Evolutionary conservation across 345 rosid genomes (phyloP), one percentile per base, ranked within the genome.

Genomic region (Syzygium aromaticum): DNA sequence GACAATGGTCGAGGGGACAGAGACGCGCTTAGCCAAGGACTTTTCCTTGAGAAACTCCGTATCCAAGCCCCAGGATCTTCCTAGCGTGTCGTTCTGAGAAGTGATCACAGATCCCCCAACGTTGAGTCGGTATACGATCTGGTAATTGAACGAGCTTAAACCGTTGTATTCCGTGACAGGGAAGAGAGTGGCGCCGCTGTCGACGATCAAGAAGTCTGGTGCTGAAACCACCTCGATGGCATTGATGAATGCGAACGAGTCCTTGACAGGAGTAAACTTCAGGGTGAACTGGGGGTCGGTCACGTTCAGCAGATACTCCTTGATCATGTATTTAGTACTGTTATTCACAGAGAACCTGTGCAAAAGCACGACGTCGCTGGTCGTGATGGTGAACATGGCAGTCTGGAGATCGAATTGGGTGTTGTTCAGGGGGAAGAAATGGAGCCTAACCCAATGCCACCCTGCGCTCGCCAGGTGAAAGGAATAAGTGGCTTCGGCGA

Each of bases 181-280:
- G 54, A 63, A 86, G 46, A 86, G 54, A 6, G 51, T 0, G 19
- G 67, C 82, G 53, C 43, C 87, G 23, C 52, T 27, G 86, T 80
- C 86, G 28, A 30, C 10, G 25, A 88, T 85, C 86, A 86, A 3
- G 67, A 8, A 51, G 53, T 86, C 89, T 10, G 87, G 89, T 46
- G 89, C 89, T 0, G 87, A 88, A 28, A 88, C 86, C 63, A 88
- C 89, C 88, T 88, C 89, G 56, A 88, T 83, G 38, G 89, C 89
- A 33, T 86, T 88, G 56, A 88, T 83, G 53, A 88, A 88, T 33
- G 89, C 87, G n/a, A 88, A 17, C 12, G 89, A 88, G 33, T 86
- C 53, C 87, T 43, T n/a, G 77, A 51, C 56, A 49, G 89, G 89
- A 28, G 22, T 15, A 73, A 88, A 86, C 33, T 52, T 82, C n/a